These are phyloP conservation scores for Ceratocystiopsis brevicomis DNA, from an alignment of 2,329 filamentous ascomycete genomes.

Conservation along the genomic window DNA sequence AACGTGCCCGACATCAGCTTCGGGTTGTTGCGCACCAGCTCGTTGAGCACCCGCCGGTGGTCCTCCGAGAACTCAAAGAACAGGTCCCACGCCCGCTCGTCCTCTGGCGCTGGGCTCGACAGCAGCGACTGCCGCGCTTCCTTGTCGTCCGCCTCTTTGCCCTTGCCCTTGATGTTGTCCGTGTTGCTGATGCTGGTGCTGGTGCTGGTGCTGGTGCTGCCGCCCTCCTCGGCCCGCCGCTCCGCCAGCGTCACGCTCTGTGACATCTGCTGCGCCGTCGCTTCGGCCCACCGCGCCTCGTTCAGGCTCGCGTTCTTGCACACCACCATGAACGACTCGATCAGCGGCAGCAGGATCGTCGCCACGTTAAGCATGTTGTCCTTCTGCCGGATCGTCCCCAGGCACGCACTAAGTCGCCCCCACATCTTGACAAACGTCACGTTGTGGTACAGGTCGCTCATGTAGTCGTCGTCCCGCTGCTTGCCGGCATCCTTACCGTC, in stretches of 20 bases:
- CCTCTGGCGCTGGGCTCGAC: slow-evolving; percentile 58
- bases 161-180: neutral
- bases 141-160: neutral
- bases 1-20: slow-evolving; percentile 98
- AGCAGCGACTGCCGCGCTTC: slow-evolving; percentile 30
- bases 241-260: slow-evolving; percentile 3
- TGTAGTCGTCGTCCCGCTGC: slow-evolving; percentile 53
- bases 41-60: slow-evolving; percentile 92
- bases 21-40: slow-evolving; percentile 89
- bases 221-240: neutral
- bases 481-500: too few species aligned
- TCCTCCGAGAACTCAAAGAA: slow-evolving; percentile 98
- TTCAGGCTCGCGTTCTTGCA: slow-evolving; percentile 90
- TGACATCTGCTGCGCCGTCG: slow-evolving; percentile 6
- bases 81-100: slow-evolving; percentile 27
- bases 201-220: neutral
- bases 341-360: slow-evolving; percentile 81
- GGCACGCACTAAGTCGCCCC: slow-evolving; percentile 76
- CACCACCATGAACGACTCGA: slow-evolving; percentile 95
- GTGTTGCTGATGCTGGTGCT: neutral
- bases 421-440: slow-evolving; percentile 78
- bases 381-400: slow-evolving; percentile 72
- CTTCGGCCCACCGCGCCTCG: slow-evolving; percentile 37
- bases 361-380: slow-evolving; percentile 95
- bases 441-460: slow-evolving; percentile 79